Conservation (phyloP, 2,329 filamentous ascomycete genomes). For the Monosporascus sp. region DNA sequence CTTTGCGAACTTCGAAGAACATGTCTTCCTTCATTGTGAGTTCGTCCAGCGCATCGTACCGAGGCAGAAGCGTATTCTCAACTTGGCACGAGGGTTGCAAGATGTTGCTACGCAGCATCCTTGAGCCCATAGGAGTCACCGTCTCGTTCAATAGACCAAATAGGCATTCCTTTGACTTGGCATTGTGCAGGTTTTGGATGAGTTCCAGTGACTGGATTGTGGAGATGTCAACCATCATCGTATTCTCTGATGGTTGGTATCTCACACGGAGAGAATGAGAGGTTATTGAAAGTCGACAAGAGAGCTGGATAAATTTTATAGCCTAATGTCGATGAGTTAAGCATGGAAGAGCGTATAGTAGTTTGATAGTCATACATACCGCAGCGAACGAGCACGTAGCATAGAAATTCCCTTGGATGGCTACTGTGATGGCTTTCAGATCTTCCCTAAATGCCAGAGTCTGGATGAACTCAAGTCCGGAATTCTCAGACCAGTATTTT, state of each 20-base stretch:
- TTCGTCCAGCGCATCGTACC: constrained; percentile 82
- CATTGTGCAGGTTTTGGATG: constrained; percentile 75
- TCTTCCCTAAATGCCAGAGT: constrained; percentile 76
- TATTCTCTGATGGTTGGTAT: constrained; percentile 82
- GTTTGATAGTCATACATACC: constrained; percentile 42
- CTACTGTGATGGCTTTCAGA: constrained; percentile 72
- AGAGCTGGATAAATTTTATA: constrained; percentile 73
- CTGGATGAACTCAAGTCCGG: constrained; percentile 72
- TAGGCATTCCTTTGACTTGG: constrained; percentile 75
- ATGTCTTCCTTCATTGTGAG: constrained; percentile 77
- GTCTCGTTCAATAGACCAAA: constrained; percentile 85
- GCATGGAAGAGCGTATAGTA: background rate
- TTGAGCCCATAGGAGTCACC: constrained; percentile 78
- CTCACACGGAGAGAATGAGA: constrained; percentile 78
- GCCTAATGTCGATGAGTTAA: constrained; percentile 43
- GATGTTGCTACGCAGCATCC: constrained; percentile 78
- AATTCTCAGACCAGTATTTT: constrained; percentile 75
- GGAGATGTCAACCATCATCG: constrained; percentile 92
- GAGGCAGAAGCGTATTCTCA: constrained; percentile 57
- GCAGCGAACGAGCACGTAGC: constrained; percentile 81
- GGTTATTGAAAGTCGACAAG: constrained; percentile 62
- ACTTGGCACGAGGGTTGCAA: constrained; percentile 77
- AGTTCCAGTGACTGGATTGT: constrained; percentile 85
- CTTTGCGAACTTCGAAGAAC: constrained; percentile 70
- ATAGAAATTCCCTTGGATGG: constrained; percentile 78